Evolutionary conservation across 306 rosid species (phyloP), one percentile per base, ranked within the genome.

Genomic region (Vachellia collinsii): DNA sequence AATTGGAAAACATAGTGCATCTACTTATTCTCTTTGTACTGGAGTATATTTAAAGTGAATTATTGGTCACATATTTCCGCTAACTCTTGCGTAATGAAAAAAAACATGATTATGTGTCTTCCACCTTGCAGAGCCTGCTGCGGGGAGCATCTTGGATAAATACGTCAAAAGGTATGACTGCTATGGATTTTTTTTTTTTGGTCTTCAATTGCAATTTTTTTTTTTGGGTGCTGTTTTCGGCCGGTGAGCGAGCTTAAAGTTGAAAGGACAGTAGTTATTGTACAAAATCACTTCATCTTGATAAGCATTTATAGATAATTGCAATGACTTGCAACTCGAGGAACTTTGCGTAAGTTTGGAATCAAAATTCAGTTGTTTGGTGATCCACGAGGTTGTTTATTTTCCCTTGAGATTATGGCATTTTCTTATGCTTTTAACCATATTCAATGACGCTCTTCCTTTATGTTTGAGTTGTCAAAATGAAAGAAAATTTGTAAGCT

Each of bases 111-210:
- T 20, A 8, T n/a, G n/a, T 58, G 44, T 73, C 47, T 69, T 53
- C 46, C 23, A 39, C 39, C 20, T 56, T 63, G 85, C 91, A 94
- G 99, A 82, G 73, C 88, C 89, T 62, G 87, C 82, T 75, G 92
- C 89, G 5, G 99, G 86, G 25, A 81, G 83, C 82, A 16, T 74
- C 48, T 80, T 93, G 5, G 99, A 93, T 68, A 95, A 86, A 75
- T 95, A 91, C 76, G 85, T 93, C 66, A 93, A 93, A 85, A 91
- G 88, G 97, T 92, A 81, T 74, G 56, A 16, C 63, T 39, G 43
- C n/a, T 67, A 53, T 59, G 20, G 46, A 68, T 70, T 70, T 22
- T 17, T 50, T 66, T 79, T 29, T 2, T 29, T n/a, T n/a, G n/a
- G 20, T 61, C 43, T 75, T 75, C 38, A 25, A 54, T 42, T 25